A percentile compares a stretch with the other conserved stretches of the same genome.
These are phyloP conservation scores for Globisporangium spiculum DNA, from an alignment of 352 stramenopile species.

Conservation along the genomic window DNA sequence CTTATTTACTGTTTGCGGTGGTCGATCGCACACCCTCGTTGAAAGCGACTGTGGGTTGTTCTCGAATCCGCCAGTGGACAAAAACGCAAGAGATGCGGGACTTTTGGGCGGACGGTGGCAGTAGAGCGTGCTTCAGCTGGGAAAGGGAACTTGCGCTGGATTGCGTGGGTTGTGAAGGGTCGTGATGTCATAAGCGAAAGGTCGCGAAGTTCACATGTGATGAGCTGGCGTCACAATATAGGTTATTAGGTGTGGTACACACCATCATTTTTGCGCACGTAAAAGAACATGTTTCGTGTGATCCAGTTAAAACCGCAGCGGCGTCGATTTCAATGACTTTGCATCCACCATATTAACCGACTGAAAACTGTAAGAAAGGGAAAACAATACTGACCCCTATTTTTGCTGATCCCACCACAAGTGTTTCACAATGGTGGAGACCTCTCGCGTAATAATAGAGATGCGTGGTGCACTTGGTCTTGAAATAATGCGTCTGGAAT, in stretches of 20 bases:
- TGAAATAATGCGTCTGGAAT: too few species aligned
- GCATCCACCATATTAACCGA: too few species aligned
- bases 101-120: not conserved
- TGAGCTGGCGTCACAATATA: not conserved
- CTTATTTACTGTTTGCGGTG: not conserved
- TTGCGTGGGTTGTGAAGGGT: not conserved
- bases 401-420: too few species aligned
- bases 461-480: too few species aligned
- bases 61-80: not conserved
- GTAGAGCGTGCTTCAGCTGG: not conserved
- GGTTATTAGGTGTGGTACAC: not conserved
- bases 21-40: not conserved
- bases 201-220: not conserved
- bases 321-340: too few species aligned
- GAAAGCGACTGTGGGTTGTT: not conserved
- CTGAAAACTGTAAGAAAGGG: too few species aligned
- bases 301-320: too few species aligned
- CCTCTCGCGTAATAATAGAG: too few species aligned
- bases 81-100: not conserved
- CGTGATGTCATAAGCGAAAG: constrained; percentile 9
- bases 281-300: too few species aligned
- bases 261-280: too few species aligned
- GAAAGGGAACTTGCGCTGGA: not conserved
- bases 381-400: too few species aligned
- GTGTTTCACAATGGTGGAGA: too few species aligned